These are phyloP conservation scores for Silene coronaria DNA, from an alignment of 179 eudicot genomes.

Conservation along the genomic window DNA sequence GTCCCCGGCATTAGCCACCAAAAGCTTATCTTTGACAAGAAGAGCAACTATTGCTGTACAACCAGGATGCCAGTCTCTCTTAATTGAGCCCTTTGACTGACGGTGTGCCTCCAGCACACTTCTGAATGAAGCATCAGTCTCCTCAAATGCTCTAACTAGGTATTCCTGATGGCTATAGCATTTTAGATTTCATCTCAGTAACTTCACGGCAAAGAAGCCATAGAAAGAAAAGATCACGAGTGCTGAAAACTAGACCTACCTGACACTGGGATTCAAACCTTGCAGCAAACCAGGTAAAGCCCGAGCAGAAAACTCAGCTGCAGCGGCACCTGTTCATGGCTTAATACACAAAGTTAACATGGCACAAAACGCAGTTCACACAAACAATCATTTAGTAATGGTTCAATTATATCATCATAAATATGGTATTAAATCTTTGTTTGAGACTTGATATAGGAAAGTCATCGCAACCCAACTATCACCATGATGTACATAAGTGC, in stretches of 20 bases:
- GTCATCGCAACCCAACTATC: no score
- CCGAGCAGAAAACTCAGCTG: constrained; percentile 86
- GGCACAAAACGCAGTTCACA: background rate
- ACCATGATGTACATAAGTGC: no score
- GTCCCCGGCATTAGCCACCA: constrained; percentile 93
- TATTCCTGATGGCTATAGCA: constrained; percentile 56
- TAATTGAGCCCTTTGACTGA: constrained; percentile 44
- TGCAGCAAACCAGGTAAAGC: constrained; percentile 72
- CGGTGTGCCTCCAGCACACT: constrained; percentile 46
- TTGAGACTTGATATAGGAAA: background rate
- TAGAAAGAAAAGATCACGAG: background rate
- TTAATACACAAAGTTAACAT: background rate
- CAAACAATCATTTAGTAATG: background rate
- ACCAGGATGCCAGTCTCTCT: constrained; percentile 92
- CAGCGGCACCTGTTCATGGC: constrained; percentile 96
- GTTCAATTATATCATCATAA: background rate
- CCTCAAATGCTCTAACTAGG: constrained; percentile 56
- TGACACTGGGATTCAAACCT: constrained; percentile 33
- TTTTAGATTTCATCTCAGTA: background rate
- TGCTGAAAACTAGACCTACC: constrained; percentile 33
- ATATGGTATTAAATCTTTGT: background rate
- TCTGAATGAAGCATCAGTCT: constrained; percentile 77
- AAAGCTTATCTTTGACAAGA: constrained; percentile 58
- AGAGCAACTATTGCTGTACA: constrained; percentile 87
- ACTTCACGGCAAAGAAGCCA: background rate